Evolutionary conservation across 139 green algal species (phyloP).

Genomic region (Coelastrella sp.): DNA sequence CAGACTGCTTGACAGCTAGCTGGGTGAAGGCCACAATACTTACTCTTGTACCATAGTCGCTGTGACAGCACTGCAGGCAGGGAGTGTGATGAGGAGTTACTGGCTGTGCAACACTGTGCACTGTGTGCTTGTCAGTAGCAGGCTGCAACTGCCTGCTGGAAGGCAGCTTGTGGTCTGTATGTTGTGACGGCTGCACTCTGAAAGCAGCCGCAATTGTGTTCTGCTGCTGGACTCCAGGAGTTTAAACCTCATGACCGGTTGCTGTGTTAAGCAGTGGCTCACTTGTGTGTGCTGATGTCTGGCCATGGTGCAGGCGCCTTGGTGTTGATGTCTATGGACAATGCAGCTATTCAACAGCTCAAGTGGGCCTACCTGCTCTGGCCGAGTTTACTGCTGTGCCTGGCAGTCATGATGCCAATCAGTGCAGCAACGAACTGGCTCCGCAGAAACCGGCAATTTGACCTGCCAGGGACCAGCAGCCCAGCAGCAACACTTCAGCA

Average conservation of each 20-base stretch:
- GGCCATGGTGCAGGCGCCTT: conserved; percentile 46
- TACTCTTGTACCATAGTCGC: neutral
- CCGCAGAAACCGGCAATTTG: conserved; percentile 50
- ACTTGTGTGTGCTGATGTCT: neutral
- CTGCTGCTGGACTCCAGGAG: too few relatives aligned
- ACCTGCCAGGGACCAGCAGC: conserved; percentile 30
- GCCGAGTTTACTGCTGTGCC: conserved; percentile 49
- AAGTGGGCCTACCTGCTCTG: conserved; percentile 50
- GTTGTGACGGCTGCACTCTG: too few relatives aligned
- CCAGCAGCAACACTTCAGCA: neutral
- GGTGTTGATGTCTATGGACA: conserved; percentile 63
- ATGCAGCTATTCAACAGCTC: conserved; percentile 48
- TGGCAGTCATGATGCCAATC: conserved; percentile 52
- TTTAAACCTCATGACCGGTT: too few relatives aligned
- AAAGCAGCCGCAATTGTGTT: too few relatives aligned
- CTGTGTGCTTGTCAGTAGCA: too few relatives aligned
- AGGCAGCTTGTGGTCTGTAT: too few relatives aligned
- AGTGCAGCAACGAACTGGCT: conserved; percentile 50
- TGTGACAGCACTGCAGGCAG: too few relatives aligned
- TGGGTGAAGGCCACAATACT: neutral
- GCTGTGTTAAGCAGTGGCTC: neutral
- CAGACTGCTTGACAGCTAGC: neutral
- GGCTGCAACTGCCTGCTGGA: too few relatives aligned
- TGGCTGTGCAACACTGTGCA: neutral
- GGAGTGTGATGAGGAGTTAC: neutral